Conservation (phyloP, 2,329 filamentous ascomycete genomes). For the Zalaria obscura region DNA sequence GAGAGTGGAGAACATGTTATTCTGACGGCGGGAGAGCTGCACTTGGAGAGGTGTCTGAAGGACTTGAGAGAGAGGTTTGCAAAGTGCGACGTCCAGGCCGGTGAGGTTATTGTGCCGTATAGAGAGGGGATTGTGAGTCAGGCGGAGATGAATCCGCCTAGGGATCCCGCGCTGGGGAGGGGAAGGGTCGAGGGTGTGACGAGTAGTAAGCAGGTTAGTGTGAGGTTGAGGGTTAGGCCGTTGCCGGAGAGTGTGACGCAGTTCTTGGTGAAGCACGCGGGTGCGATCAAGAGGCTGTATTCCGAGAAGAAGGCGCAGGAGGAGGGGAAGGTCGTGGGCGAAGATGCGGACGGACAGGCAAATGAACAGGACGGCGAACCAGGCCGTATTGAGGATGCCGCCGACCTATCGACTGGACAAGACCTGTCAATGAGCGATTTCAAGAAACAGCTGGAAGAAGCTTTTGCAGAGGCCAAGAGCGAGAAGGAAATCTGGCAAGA, state of each 20-base stretch:
- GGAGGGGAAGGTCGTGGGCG: slow-evolving; percentile 25
- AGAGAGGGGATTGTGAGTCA: slow-evolving; percentile 72
- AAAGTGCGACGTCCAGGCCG: slow-evolving; percentile 84
- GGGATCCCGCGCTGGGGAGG: slow-evolving; percentile 71
- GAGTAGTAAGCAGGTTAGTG: slow-evolving; percentile 70
- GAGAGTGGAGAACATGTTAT: slow-evolving; percentile 90
- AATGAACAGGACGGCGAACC: slow-evolving; percentile 22
- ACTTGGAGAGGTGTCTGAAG: slow-evolving; percentile 85
- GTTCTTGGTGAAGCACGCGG: slow-evolving; percentile 68
- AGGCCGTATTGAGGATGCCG: slow-evolving; percentile 21
- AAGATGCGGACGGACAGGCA: slow-evolving; percentile 21
- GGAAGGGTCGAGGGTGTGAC: slow-evolving; percentile 65
- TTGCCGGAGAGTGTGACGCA: slow-evolving; percentile 67
- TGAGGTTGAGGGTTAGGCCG: slow-evolving; percentile 65
- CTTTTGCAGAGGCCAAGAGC: slow-evolving; percentile 58
- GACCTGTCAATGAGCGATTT: slow-evolving; percentile 62
- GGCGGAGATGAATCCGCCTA: slow-evolving; percentile 76
- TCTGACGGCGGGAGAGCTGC: slow-evolving; percentile 82
- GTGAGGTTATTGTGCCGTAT: slow-evolving; percentile 89
- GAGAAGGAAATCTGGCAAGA: slow-evolving; percentile 65
- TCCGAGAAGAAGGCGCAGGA: slow-evolving; percentile 48
- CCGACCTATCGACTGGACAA: slow-evolving; percentile 37
- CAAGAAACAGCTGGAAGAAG: slow-evolving; percentile 52
- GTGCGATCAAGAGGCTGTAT: slow-evolving; percentile 67
- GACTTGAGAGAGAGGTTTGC: slow-evolving; percentile 89